Conservation (phyloP, 2,329 filamentous ascomycete genomes). For the Cytospora piceae region DNA sequence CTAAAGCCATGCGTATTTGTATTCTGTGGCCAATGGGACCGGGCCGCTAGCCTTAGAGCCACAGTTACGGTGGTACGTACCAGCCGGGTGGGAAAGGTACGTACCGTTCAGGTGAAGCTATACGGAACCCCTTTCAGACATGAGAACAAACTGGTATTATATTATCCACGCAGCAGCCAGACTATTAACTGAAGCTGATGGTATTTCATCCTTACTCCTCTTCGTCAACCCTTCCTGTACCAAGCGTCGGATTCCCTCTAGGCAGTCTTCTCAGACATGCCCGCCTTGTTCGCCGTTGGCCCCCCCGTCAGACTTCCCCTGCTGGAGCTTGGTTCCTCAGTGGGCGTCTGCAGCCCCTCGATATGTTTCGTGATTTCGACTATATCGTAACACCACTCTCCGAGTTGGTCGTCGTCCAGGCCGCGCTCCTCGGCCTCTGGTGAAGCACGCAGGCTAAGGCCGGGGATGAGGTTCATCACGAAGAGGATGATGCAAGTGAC, state of each 20-base stretch:
- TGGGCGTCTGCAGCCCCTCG: constrained; percentile 38
- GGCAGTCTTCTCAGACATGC: constrained; percentile 20
- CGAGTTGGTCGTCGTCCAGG: constrained; percentile 74
- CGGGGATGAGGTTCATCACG: constrained; percentile 71
- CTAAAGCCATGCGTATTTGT: background rate
- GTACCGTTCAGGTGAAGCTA: background rate
- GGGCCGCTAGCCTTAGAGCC: background rate
- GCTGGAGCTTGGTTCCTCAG: constrained; percentile 27
- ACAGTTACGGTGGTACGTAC: background rate
- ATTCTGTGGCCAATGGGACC: background rate
- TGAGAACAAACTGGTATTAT: background rate
- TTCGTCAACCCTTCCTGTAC: too few relatives aligned
- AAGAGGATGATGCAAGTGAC: constrained; percentile 72
- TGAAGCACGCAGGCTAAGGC: constrained; percentile 68
- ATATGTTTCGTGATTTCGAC: constrained; percentile 73
- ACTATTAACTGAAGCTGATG: background rate
- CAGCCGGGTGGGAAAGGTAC: background rate
- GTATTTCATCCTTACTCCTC: too few relatives aligned
- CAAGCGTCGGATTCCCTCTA: background rate
- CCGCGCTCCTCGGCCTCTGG: constrained; percentile 72
- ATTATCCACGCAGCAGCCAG: too few relatives aligned
- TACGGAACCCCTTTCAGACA: too few relatives aligned
- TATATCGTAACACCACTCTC: constrained; percentile 84
- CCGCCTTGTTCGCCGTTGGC: constrained; percentile 12
- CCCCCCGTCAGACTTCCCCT: constrained; percentile 32